A percentile compares a stretch with the other conserved stretches of the same genome.
phyloP scores from a whole-genome alignment of 257 asterid genomes.

The Verbena officinalis region DNA sequence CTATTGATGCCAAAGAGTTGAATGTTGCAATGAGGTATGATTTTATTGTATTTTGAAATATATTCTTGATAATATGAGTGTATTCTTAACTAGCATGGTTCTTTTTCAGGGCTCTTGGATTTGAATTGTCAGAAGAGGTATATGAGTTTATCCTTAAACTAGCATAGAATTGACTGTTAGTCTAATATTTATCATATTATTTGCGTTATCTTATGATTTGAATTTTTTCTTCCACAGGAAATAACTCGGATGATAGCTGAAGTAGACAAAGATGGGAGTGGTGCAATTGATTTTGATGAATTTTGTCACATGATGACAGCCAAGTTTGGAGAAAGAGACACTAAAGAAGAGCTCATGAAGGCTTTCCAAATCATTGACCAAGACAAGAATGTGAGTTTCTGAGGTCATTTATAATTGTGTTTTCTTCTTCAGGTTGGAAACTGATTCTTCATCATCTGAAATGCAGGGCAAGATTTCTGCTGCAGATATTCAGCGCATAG shows the following conservation, averaged over 20 bases:
- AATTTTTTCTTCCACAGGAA: conserved; percentile 53
- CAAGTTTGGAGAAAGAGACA: conserved; percentile 91
- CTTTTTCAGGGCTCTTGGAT: conserved; percentile 91
- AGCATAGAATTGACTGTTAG: background rate
- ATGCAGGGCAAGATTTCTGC: conserved; percentile 85
- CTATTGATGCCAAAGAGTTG: conserved; percentile 88
- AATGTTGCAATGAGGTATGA: conserved; percentile 95
- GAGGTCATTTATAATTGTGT: conserved; percentile 14
- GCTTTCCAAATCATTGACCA: conserved; percentile 89
- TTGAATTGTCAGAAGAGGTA: conserved; percentile 96
- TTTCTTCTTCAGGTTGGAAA: conserved; percentile 21
- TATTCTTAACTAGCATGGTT: conserved; percentile 25
- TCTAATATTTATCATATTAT: background rate
- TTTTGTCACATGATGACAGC: conserved; percentile 96
- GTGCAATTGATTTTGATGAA: conserved; percentile 90
- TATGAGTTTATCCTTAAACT: background rate
- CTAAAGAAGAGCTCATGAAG: conserved; percentile 80
- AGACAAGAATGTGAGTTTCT: conserved; percentile 69
- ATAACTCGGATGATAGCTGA: conserved; percentile 87
- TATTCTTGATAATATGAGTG: conserved; percentile 6
- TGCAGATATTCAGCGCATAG: conserved; percentile 85
- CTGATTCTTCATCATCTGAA: conserved; percentile 27
- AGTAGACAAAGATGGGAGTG: conserved; percentile 94
- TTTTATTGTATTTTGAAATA: background rate
- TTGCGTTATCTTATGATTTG: conserved; percentile 20